These are phyloP conservation scores for Stephanodiscus minutulus DNA, from an alignment of 108 stramenopile genomes.

Conservation along the genomic window DNA sequence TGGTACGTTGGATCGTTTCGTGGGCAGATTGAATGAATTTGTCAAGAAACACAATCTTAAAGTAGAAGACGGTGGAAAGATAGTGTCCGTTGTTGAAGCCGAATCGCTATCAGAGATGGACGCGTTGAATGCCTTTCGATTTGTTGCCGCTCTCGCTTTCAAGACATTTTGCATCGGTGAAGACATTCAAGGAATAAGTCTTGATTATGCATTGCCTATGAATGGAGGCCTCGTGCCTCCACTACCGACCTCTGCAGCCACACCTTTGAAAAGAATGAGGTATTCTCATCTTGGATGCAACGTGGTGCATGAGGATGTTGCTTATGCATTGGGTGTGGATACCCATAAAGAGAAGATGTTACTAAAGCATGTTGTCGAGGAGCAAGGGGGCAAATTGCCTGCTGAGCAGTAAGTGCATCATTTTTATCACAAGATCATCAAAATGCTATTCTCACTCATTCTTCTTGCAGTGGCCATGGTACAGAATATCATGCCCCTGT, in stretches of 20 bases:
- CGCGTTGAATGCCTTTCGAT: slow-evolving; percentile 76
- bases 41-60: slow-evolving; percentile 55
- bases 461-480: slow-evolving; percentile 61
- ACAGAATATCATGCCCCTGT: slow-evolving; percentile 82
- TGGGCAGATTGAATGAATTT: slow-evolving; percentile 67
- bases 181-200: slow-evolving; percentile 74
- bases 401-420: slow-evolving; percentile 59
- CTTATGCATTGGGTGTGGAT: slow-evolving; percentile 70
- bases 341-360: slow-evolving; percentile 69
- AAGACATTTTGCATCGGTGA: slow-evolving; percentile 79
- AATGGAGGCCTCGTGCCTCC: slow-evolving; percentile 61
- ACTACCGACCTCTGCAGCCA: slow-evolving; percentile 28
- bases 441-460: neutral
- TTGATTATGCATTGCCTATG: slow-evolving; percentile 83
- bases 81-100: slow-evolving; percentile 39
- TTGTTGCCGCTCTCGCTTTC: slow-evolving; percentile 79
- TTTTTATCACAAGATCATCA: neutral
- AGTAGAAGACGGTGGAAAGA: slow-evolving; percentile 26
- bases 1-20: slow-evolving; percentile 66
- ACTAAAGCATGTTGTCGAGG: slow-evolving; percentile 70
- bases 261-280: slow-evolving; percentile 79
- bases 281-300: slow-evolving; percentile 90
- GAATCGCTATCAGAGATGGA: slow-evolving; percentile 40
- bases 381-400: slow-evolving; percentile 63
- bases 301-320: slow-evolving; percentile 88